A percentile compares a stretch with the other conserved stretches of the same genome.
These are phyloP conservation scores for Monilinia vaccinii-corymbosi DNA, from an alignment of 2,329 filamentous ascomycete genomes.

Conservation along the genomic window DNA sequence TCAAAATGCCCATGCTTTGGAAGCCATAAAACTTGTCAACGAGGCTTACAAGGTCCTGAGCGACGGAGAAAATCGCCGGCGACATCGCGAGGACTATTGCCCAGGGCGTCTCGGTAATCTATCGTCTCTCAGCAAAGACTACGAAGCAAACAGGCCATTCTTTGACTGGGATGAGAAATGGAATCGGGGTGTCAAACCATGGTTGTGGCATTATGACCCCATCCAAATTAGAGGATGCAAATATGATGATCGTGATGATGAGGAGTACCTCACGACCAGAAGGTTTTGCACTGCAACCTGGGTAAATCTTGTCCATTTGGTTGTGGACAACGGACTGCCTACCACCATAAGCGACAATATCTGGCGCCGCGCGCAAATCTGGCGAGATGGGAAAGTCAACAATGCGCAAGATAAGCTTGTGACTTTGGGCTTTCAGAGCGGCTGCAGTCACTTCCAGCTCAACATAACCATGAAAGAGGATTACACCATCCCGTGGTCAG, in stretches of 20 bases:
- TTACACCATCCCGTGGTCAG: background rate
- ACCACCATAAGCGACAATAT: background rate
- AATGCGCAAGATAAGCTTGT: background rate
- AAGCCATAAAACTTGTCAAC: background rate
- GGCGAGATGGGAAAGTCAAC: background rate
- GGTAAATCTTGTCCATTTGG: slow-evolving; percentile 4
- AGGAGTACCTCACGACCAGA: background rate
- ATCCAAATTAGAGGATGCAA: background rate
- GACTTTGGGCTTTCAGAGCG: background rate
- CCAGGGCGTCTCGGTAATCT: too few species aligned
- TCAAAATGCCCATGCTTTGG: background rate
- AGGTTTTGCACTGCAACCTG: background rate
- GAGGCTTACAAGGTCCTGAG: background rate
- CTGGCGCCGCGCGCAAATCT: background rate
- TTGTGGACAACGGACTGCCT: background rate
- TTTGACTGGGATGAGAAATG: background rate
- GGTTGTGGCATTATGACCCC: background rate
- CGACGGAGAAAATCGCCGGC: background rate
- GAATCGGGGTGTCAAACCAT: background rate
- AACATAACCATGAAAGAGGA: background rate
- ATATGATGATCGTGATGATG: background rate
- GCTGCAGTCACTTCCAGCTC: background rate
- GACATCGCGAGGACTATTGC: background rate
- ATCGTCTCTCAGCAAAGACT: too few species aligned
- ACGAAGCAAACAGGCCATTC: too few species aligned